Conservation (phyloP, 345 rosid genomes). For the Tarenaya hassleriana region DNA sequence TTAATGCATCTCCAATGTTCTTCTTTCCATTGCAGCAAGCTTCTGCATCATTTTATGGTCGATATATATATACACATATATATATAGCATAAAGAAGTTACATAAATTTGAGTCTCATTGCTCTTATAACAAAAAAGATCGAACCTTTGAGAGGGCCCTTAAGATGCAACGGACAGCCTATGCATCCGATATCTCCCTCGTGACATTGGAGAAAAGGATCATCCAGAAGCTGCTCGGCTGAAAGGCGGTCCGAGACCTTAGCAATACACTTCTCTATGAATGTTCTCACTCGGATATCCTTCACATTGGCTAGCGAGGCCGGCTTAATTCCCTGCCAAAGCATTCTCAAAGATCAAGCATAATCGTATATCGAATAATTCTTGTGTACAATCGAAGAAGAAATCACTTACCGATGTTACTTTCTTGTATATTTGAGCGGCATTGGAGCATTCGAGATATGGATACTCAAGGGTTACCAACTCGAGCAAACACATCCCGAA, state of each 20-base stretch:
- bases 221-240: slow-evolving; percentile 79
- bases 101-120: slow-evolving; percentile 27
- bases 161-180: slow-evolving; percentile 6
- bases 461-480: slow-evolving; percentile 84
- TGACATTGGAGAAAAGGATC: slow-evolving; percentile 73
- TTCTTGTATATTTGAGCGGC: slow-evolving; percentile 96
- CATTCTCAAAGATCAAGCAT: neutral
- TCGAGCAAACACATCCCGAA: slow-evolving; percentile 98
- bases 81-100: neutral
- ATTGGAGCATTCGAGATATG: slow-evolving; percentile 80
- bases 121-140: slow-evolving; percentile 9
- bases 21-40: slow-evolving; percentile 28
- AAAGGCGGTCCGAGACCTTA: slow-evolving; percentile 57
- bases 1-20: slow-evolving; percentile 19
- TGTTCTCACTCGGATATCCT: slow-evolving; percentile 48
- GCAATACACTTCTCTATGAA: slow-evolving; percentile 93
- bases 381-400: slow-evolving; percentile 8
- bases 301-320: slow-evolving; percentile 78
- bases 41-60: too few relatives aligned
- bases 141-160: slow-evolving; percentile 25
- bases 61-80: too few relatives aligned
- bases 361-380: too few relatives aligned
- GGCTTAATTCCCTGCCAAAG: slow-evolving; percentile 78
- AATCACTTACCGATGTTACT: slow-evolving; percentile 64
- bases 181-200: slow-evolving; percentile 39